Evolutionary conservation across 495 filamentous ascomycete species (phyloP).

Genomic region (Lentithecium fluviatile): DNA sequence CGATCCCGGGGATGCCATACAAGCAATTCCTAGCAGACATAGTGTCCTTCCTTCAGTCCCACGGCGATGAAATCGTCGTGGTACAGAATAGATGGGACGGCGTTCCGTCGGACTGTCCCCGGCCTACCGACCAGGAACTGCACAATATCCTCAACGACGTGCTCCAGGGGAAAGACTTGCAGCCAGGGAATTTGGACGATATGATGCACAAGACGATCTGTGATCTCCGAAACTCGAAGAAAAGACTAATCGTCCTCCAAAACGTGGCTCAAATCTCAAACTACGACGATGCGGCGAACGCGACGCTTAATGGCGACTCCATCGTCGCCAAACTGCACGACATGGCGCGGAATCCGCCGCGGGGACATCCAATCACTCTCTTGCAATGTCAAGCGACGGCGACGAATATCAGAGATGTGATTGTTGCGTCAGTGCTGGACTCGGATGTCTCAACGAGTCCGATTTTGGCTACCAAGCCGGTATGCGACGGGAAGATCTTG

Average conservation of each 20-base stretch:
- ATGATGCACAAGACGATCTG: slow-evolving; percentile 41
- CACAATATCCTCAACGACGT: slow-evolving; percentile 45
- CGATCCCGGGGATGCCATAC: slow-evolving; percentile 56
- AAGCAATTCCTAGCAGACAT: slow-evolving; percentile 49
- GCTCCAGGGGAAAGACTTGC: slow-evolving; percentile 12
- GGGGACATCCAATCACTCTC: slow-evolving; percentile 46
- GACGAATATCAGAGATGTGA: slow-evolving; percentile 51
- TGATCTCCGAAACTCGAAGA: slow-evolving; percentile 45
- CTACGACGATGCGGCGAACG: slow-evolving; percentile 54
- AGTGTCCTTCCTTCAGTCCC: slow-evolving; percentile 47
- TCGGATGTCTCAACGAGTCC: slow-evolving; percentile 48
- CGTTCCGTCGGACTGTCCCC: slow-evolving; percentile 49
- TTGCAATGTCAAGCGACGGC: slow-evolving; percentile 58
- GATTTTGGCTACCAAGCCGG: slow-evolving; percentile 52
- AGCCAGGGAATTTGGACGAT: slow-evolving; percentile 31
- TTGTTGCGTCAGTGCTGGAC: slow-evolving; percentile 49
- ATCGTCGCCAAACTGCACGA: slow-evolving; percentile 48
- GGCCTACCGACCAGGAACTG: slow-evolving; percentile 48
- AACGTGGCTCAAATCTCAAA: slow-evolving; percentile 50
- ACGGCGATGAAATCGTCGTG: slow-evolving; percentile 52
- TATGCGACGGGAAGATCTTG: slow-evolving; percentile 53
- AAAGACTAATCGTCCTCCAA: slow-evolving; percentile 51
- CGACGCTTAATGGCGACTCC: slow-evolving; percentile 50
- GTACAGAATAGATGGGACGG: slow-evolving; percentile 56
- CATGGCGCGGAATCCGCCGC: slow-evolving; percentile 43